Evolutionary conservation across 1,284 basidiomycete species (phyloP), one percentile per base, ranked within the genome.

Genomic region (Marasmius sp.): DNA sequence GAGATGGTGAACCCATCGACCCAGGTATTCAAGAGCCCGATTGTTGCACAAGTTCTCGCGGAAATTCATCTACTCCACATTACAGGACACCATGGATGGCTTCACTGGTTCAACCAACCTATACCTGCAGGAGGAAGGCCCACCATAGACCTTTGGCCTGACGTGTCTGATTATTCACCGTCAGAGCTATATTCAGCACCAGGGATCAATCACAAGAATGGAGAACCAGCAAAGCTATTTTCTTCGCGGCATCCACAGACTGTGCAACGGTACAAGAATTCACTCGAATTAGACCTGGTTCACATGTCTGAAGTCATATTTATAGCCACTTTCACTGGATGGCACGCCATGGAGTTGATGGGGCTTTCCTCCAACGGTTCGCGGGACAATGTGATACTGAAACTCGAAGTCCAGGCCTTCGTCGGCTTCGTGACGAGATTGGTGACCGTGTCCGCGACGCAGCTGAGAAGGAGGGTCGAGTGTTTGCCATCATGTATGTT

Each of bases 301-400:
- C 10, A 38, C 38, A 33, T 37, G 16, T 43, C 49, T 39, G 9
- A 20, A 10, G 14, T n/a, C 50, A 11, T 41, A 18, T 50, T 16
- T 58, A 58, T 55, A 83, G 87, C 22, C 91, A 93, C 69, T 92
- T 93, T 70, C 82, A 86, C 65, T 92, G 89, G 89, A 92, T 93
- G 91, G 90, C 90, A 7, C 75, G 83, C 64, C 87, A 91, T 65
- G 85, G 85, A 50, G 82, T 93, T 22, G 89, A 92, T 64, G 91
- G 91, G 8, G 88, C 83, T 1, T 91, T 93, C 70, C 70, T 93
- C 16, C 91, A 92, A 70, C 85, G 91, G 5, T 92, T 92, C 69
- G 81, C 82, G 0, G 80, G 83, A 0, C 82, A 90, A 66, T 85
- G 83, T 51, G 88, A 91, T 68, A 61, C 85, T 33, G 83, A 84